These are phyloP conservation scores for Zygotorulaspora chibaensis DNA, from an alignment of 805 yeast species.

Conservation along the genomic window DNA sequence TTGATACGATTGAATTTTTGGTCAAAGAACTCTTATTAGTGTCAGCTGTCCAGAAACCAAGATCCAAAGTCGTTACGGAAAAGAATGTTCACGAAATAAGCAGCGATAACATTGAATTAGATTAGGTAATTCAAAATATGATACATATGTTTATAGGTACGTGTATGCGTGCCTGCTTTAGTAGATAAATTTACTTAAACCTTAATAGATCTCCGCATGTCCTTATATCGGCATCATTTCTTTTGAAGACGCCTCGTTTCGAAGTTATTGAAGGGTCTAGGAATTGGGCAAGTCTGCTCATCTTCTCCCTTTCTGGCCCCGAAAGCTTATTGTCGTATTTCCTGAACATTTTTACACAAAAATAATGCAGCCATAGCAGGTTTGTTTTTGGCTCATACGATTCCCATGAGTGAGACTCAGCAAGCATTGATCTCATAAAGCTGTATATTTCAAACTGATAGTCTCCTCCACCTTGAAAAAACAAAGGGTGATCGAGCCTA, in stretches of 20 bases:
- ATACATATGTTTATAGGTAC: not conserved
- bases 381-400: constrained; percentile 44
- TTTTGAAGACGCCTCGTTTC: constrained; percentile 15
- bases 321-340: constrained; percentile 17
- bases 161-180: not conserved
- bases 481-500: constrained; percentile 59
- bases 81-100: constrained; percentile 9
- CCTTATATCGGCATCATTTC: constrained; percentile 19
- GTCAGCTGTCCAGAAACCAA: constrained; percentile 13
- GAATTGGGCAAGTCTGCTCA: constrained; percentile 16
- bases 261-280: constrained; percentile 13
- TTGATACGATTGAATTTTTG: constrained; percentile 29
- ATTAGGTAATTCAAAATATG: constrained; percentile 1
- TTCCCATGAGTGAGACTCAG: constrained; percentile 24
- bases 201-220: constrained; percentile 24
- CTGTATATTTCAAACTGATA: constrained; percentile 60
- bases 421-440: constrained; percentile 42
- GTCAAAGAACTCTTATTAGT: constrained; percentile 20
- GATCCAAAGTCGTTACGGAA: not conserved
- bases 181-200: constrained; percentile 13
- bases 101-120: constrained; percentile 13
- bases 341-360: constrained; percentile 47
- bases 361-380: constrained; percentile 59
- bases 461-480: constrained; percentile 57
- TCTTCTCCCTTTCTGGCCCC: constrained; percentile 21